Evolutionary conservation across 768 basidiomycete species (phyloP), one percentile per base, ranked within the genome.

Genomic region (Fomitopsis serialis): DNA sequence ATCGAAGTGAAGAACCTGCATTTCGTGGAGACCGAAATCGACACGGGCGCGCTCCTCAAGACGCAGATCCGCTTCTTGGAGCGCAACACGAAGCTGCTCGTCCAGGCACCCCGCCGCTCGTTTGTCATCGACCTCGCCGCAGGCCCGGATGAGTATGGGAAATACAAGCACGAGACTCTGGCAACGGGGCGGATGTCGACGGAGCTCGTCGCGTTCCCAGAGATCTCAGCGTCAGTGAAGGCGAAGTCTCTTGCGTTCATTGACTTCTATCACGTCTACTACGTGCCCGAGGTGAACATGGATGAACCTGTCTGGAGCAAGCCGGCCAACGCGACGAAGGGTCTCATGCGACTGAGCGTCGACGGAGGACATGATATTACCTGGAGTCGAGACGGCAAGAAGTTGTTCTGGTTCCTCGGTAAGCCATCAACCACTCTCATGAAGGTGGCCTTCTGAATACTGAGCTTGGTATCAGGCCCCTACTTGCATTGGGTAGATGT

Each of bases 331-430:
- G 79, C 85, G 2, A 83, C 85, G 1, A 72, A 72, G 25, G 81
- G 80, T 2, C 63, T 88, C 52, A 76, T 76, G 3, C 75, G 87
- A 32, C 54, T 89, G 54, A 88, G 87, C 60, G 61, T 86, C 58
- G 85, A 89, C 64, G 87, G 87, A 17, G 87, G 86, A 0, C 87
- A 89, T 59, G 84, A 84, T 62, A 63, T 89, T 35, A 74, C 80
- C 2, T 83, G 79, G 71, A 84, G 79, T 32, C 62, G 75, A 11
- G 82, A 88, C 62, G 87, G 87, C 17, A 78, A 74, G 50, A 81
- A 71, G 29, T 52, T 89, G 32, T 85, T 87, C 56, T 89, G 87
- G 87, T 78, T 89, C 67, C 73, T 89, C 27, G 87, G 87, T 86
- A 63, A 40, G 11, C 34, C 45, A 22, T 46, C 35, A 24, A 29